These are phyloP conservation scores for Laburnicola sp. DNA, from an alignment of 2,329 filamentous ascomycete species.

Conservation along the genomic window DNA sequence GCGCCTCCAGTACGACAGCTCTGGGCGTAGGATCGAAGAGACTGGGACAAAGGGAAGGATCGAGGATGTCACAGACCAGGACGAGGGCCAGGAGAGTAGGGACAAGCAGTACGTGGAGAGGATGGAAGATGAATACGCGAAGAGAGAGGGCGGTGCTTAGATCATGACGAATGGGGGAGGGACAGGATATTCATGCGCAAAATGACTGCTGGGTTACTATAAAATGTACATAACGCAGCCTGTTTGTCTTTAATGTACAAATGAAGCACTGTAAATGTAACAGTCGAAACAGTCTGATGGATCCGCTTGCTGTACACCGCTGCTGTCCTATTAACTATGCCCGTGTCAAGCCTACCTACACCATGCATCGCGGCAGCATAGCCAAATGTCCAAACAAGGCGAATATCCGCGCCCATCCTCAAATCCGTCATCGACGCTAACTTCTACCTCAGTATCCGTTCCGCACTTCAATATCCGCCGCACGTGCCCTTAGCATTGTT, in stretches of 20 bases:
- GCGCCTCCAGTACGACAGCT: slow-evolving; percentile 27
- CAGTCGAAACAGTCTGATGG: not conserved
- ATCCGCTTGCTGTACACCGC: not conserved
- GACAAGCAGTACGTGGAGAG: slow-evolving; percentile 46
- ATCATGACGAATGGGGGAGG: not conserved
- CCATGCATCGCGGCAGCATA: too few species aligned
- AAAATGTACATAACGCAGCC: too few species aligned
- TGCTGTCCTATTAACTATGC: not conserved
- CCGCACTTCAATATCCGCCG: slow-evolving; percentile 26
- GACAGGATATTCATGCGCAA: not conserved
- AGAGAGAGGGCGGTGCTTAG: slow-evolving; percentile 49
- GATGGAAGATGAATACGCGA: slow-evolving; percentile 51
- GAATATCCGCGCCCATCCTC: slow-evolving; percentile 3
- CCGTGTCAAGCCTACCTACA: not conserved
- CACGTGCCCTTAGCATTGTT: slow-evolving; percentile 8
- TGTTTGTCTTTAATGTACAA: too few species aligned
- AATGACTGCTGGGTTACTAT: not conserved
- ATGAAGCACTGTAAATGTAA: not conserved
- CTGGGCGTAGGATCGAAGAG: slow-evolving; percentile 23
- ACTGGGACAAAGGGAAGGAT: slow-evolving; percentile 21
- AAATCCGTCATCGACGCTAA: not conserved
- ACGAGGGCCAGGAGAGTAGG: slow-evolving; percentile 32
- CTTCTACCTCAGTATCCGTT: slow-evolving; percentile 21
- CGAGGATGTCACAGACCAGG: slow-evolving; percentile 39
- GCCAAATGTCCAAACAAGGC: not conserved